Conservation (phyloP, 164 flowering plant species). For the Macadamia tetraphylla region DNA sequence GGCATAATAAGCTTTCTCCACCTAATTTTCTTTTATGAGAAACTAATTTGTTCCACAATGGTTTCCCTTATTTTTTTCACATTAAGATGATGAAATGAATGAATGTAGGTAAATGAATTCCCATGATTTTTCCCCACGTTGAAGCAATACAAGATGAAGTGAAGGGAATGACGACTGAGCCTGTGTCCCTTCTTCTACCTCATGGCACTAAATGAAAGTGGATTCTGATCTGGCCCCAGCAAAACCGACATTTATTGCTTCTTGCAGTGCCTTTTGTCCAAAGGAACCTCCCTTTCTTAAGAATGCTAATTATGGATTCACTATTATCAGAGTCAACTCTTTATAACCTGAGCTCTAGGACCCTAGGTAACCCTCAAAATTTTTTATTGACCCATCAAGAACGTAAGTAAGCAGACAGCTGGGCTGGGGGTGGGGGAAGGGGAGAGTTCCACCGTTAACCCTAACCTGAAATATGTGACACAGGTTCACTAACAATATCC, state of each 20-base stretch:
- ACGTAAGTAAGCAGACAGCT: no score
- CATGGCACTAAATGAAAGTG: slow-evolving; percentile 13
- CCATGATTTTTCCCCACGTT: slow-evolving; percentile 52
- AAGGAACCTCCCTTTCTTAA: slow-evolving; percentile 42
- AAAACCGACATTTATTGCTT: slow-evolving; percentile 65
- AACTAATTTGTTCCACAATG: background rate
- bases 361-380: no score
- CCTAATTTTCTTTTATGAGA: background rate
- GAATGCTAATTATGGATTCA: no score
- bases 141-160: slow-evolving; percentile 65
- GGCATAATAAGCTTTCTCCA: slow-evolving; percentile 74
- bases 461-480: no score
- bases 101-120: background rate
- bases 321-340: no score
- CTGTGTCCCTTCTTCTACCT: slow-evolving; percentile 22
- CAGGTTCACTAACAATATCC: no score
- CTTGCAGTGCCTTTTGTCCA: slow-evolving; percentile 81
- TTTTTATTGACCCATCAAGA: no score
- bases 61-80: background rate
- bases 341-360: no score
- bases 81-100: background rate
- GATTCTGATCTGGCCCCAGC: slow-evolving; percentile 10
- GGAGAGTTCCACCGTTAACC: no score
- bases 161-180: slow-evolving; percentile 75
- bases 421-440: no score